These are phyloP conservation scores for Aciculoconidium aculeatum DNA, from an alignment of 805 yeast genomes.

Conservation along the genomic window DNA sequence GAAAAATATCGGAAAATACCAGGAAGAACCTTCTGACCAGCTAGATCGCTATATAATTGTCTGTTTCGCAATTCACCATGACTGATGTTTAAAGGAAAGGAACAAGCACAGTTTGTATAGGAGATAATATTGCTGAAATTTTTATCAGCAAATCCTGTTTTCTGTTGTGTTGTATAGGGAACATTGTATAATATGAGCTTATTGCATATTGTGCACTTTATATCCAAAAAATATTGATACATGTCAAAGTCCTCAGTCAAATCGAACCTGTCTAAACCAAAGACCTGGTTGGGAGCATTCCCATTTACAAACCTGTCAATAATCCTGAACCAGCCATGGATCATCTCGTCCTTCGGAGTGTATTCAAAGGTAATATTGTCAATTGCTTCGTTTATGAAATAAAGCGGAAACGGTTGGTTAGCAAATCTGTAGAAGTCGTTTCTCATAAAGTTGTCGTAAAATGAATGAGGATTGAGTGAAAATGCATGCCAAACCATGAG, in stretches of 20 bases:
- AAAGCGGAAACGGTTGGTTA: conserved; percentile 16
- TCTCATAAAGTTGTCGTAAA: conserved; percentile 12
- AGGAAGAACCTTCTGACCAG: conserved; percentile 1
- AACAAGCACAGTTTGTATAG: background rate
- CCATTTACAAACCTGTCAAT: background rate
- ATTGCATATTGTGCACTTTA: conserved; percentile 12
- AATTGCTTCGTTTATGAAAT: conserved; percentile 6
- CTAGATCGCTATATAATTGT: conserved; percentile 11
- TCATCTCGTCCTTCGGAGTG: conserved; percentile 4
- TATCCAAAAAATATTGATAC: conserved; percentile 2
- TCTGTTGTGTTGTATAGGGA: conserved; percentile 7
- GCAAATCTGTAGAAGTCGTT: conserved; percentile 12
- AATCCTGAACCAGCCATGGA: conserved; percentile 5
- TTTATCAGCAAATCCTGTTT: conserved; percentile 12
- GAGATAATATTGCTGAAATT: conserved; percentile 2
- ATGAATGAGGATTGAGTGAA: conserved; percentile 13
- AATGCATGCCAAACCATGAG: conserved; percentile 21
- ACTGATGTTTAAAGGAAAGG: conserved; percentile 6
- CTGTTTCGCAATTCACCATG: conserved; percentile 18
- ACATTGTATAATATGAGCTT: conserved; percentile 5
- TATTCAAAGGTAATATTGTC: conserved; percentile 10
- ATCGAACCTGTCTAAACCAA: background rate
- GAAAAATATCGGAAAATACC: too few species aligned
- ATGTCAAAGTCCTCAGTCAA: background rate
- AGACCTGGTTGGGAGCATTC: background rate